phyloP scores from a whole-genome alignment of 1,139 yeast genomes.

The Meyerozyma carpophila region DNA sequence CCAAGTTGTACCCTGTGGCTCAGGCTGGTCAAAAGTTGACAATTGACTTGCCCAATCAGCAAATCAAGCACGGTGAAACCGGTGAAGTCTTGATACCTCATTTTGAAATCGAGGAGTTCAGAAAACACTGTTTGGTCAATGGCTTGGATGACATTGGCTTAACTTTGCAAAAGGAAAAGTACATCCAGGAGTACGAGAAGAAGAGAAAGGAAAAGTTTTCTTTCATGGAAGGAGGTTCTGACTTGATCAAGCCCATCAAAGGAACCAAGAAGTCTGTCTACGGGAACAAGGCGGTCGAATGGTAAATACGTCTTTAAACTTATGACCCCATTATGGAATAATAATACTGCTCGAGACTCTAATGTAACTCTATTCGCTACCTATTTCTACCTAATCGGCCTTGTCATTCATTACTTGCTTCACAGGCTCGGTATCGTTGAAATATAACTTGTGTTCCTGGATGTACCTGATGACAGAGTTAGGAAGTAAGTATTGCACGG shows the following conservation, averaged over 20 bases:
- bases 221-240: conserved; percentile 85
- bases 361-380: neutral
- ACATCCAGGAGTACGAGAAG: conserved; percentile 67
- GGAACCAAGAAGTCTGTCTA: conserved; percentile 67
- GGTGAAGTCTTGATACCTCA: conserved; percentile 72
- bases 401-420: conserved; percentile 73
- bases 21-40: conserved; percentile 64
- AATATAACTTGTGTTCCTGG: conserved; percentile 83
- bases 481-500: conserved; percentile 90
- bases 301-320: conserved; percentile 36
- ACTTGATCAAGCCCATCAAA: conserved; percentile 56
- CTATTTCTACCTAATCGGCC: conserved; percentile 24
- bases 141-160: conserved; percentile 97
- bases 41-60: conserved; percentile 82
- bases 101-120: conserved; percentile 83
- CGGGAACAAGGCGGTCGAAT: conserved; percentile 73
- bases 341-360: neutral
- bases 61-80: conserved; percentile 59
- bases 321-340: neutral
- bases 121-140: conserved; percentile 89
- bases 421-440: conserved; percentile 86
- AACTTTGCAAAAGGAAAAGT: conserved; percentile 83
- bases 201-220: conserved; percentile 75
- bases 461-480: conserved; percentile 92
- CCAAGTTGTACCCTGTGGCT: conserved; percentile 76